A percentile compares a stretch with the other conserved stretches of the same genome.
Evolutionary conservation across 1,284 basidiomycete species (phyloP).

Genomic region (Irpex lacteus): DNA sequence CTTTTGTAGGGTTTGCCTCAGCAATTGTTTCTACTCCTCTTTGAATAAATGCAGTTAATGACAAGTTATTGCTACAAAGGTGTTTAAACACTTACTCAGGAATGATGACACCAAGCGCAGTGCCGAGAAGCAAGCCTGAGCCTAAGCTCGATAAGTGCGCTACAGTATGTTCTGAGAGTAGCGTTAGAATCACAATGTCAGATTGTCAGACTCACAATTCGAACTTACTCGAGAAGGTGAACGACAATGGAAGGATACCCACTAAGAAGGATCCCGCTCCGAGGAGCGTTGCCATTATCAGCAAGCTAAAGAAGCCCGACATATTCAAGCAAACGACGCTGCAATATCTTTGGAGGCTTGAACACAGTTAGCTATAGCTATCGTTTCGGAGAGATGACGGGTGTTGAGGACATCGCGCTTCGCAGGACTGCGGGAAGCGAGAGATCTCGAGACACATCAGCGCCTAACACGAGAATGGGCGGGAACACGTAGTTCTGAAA

Average conservation of each 20-base stretch:
- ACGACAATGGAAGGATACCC: slow-evolving; percentile 73
- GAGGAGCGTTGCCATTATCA: slow-evolving; percentile 56
- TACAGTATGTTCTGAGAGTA: slow-evolving; percentile 45
- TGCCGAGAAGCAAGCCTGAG: slow-evolving; percentile 85
- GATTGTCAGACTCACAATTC: background rate
- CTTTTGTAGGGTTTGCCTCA: slow-evolving; percentile 34
- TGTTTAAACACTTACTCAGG: slow-evolving; percentile 71
- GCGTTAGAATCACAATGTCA: background rate
- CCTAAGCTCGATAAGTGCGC: slow-evolving; percentile 68
- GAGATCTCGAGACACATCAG: background rate
- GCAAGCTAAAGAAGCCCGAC: slow-evolving; percentile 24
- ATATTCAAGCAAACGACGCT: slow-evolving; percentile 15
- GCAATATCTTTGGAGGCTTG: background rate
- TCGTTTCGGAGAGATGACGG: background rate
- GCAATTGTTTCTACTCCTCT: slow-evolving; percentile 64
- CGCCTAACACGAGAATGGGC: background rate
- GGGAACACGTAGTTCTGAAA: too few relatives aligned
- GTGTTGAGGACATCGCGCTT: background rate
- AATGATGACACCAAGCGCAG: slow-evolving; percentile 87
- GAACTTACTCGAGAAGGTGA: slow-evolving; percentile 72
- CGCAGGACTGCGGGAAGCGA: background rate
- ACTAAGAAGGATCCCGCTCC: slow-evolving; percentile 69
- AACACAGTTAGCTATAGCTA: too few relatives aligned
- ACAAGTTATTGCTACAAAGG: background rate
- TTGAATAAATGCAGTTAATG: slow-evolving; percentile 6